A percentile compares a stretch with the other conserved stretches of the same genome.
phyloP scores from a whole-genome alignment of 2,329 filamentous ascomycete genomes.

The Neofusicoccum kwambonambiense region DNA sequence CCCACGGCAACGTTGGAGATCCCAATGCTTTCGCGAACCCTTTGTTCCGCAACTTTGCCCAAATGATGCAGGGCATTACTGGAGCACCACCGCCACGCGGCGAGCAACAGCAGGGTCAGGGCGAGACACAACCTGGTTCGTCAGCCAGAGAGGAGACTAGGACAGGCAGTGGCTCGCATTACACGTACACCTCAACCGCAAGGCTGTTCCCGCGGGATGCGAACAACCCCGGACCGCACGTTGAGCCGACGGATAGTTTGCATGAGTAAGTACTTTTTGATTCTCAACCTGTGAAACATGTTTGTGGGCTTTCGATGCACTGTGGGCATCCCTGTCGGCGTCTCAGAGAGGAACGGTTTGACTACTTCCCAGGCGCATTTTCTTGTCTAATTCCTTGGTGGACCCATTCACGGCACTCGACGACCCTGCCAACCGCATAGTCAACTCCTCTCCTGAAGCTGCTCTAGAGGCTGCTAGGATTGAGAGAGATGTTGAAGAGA shows the following conservation, averaged over 20 bases:
- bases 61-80: slow-evolving; percentile 48
- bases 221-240: slow-evolving; percentile 48
- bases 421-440: background rate
- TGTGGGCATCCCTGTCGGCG: background rate
- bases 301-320: no score
- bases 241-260: slow-evolving; percentile 49
- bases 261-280: slow-evolving; percentile 43
- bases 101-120: slow-evolving; percentile 23
- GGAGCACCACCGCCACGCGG: slow-evolving; percentile 17
- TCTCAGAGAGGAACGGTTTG: background rate
- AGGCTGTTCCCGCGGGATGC: slow-evolving; percentile 52
- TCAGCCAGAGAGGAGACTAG: slow-evolving; percentile 19
- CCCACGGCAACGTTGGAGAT: slow-evolving; percentile 19
- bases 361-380: background rate
- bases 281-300: background rate
- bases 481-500: no score
- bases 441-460: no score
- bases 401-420: background rate
- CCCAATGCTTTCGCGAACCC: slow-evolving; percentile 20
- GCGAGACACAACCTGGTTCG: slow-evolving; percentile 20
- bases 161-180: slow-evolving; percentile 23
- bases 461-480: no score
- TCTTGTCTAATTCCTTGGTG: background rate
- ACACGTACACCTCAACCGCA: slow-evolving; percentile 33
- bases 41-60: slow-evolving; percentile 44